Evolutionary conservation across 2,329 filamentous ascomycete species (phyloP), one percentile per base, ranked within the genome.

Genomic region (Berkeleyomyces basicola): DNA sequence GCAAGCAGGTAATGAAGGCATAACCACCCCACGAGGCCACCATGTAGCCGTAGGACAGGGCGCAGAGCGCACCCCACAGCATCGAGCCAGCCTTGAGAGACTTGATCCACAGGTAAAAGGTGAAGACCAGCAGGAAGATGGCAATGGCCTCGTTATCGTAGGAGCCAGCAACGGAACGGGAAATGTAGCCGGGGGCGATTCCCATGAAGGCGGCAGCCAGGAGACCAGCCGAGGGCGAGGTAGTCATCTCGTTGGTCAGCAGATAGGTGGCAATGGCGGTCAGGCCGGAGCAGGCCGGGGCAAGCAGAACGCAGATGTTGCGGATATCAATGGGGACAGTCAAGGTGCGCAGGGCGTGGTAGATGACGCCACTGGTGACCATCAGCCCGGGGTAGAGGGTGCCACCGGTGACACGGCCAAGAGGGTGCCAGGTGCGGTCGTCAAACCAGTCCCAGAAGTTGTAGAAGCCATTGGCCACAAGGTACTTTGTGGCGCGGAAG

Each of bases 391-490:
- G 93, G 74, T 99, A 99, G 66, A 99, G 83, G n/a, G 93, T 99
- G 71, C 93, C 93, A 76, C 93, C 93, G 65, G 93, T 99, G 72
- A 99, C 93, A 78, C 93, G 90, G 70, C 93, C 93, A 66, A 99
- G 87, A 69, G 93, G 93, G 76, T 99, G 92, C 93, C 93, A 99
- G 83, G 93, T 99, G 78, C 93, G 86, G 79, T 99, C 93, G 76
- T 99, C 93, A 72, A 99, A 99, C 93, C 93, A 99, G 74, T 99
- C 92, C 93, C 93, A 99, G 74, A 99, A 99, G 74, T 88, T 90
- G 75, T 96, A 95, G 78, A 99, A 97, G 70, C 93, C 93, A 84
- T 99, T 84, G 72, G 92, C 83, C 63, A 99, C 89, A 63, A 99
- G 83, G 72, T 99, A 97, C 76, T 97, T 97, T 63, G 93, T 97